These are phyloP conservation scores for Lentinus brumalis DNA, from an alignment of 768 basidiomycete species.

Conservation along the genomic window DNA sequence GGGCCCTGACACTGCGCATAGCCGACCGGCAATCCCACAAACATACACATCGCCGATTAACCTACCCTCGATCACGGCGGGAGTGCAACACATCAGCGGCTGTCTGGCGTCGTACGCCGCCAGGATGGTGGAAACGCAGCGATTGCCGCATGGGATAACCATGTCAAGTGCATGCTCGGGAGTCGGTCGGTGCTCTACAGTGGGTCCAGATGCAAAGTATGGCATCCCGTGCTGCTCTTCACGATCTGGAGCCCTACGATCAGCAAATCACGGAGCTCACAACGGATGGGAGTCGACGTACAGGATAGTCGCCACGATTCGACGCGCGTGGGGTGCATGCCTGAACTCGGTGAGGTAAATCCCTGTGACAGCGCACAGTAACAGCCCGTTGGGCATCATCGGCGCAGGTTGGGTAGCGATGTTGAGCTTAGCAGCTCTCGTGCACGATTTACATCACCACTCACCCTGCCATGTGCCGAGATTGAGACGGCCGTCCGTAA, in stretches of 20 bases:
- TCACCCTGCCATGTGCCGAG: slow-evolving; percentile 93
- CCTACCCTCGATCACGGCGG: too few relatives aligned
- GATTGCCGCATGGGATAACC: too few relatives aligned
- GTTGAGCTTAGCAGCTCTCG: background rate
- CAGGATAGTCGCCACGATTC: slow-evolving; percentile 82
- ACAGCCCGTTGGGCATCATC: background rate
- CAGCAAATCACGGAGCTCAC: background rate
- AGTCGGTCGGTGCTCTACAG: too few relatives aligned
- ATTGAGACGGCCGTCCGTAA: slow-evolving; percentile 74
- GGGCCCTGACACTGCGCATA: too few relatives aligned
- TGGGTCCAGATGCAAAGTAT: too few relatives aligned
- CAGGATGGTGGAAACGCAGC: too few relatives aligned
- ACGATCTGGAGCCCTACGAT: background rate
- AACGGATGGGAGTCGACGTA: slow-evolving; percentile 34
- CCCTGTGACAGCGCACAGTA: slow-evolving; percentile 41
- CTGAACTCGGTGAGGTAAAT: slow-evolving; percentile 91
- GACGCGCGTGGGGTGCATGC: slow-evolving; percentile 62
- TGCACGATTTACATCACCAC: slow-evolving; percentile 4
- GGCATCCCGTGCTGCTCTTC: background rate
- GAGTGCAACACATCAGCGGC: too few relatives aligned
- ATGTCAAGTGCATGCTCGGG: too few relatives aligned
- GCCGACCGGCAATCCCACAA: too few relatives aligned
- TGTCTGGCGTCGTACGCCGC: too few relatives aligned
- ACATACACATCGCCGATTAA: too few relatives aligned
- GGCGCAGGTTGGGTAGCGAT: background rate